Evolutionary conservation across 2,329 filamentous ascomycete genomes (phyloP).

Genomic region (Acephala macrosclerotiorum): DNA sequence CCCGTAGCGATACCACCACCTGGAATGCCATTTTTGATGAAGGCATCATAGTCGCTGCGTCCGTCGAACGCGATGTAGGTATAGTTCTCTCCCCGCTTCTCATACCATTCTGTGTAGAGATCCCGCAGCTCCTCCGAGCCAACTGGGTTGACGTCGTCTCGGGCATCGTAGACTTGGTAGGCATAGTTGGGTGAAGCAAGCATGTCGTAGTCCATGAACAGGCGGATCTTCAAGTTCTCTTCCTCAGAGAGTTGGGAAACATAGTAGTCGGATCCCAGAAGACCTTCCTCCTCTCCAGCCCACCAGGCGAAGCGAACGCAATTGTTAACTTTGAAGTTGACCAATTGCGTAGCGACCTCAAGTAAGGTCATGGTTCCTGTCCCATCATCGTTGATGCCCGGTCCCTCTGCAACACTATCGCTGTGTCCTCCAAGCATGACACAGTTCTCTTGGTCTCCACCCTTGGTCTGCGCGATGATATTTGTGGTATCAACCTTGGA

Average conservation of each 20-base stretch:
- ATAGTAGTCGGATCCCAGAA: conserved; percentile 70
- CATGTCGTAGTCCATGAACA: conserved; percentile 78
- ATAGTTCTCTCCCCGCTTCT: conserved; percentile 66
- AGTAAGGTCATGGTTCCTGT: conserved; percentile 57
- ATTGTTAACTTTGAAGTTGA: conserved; percentile 66
- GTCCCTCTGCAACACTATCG: conserved; percentile 67
- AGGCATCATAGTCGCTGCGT: conserved; percentile 80
- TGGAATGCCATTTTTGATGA: conserved; percentile 76
- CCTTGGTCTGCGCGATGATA: conserved; percentile 67
- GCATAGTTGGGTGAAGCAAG: conserved; percentile 71
- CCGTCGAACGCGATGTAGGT: conserved; percentile 80
- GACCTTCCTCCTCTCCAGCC: conserved; percentile 71
- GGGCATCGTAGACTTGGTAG: conserved; percentile 75
- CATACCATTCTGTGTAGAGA: conserved; percentile 74
- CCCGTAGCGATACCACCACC: conserved; percentile 80
- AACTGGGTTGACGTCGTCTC: conserved; percentile 71
- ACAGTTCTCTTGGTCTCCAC: conserved; percentile 67
- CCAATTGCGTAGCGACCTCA: conserved; percentile 66
- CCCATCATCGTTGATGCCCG: conserved; percentile 53
- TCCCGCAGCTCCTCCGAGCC: conserved; percentile 75
- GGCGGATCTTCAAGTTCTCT: conserved; percentile 68
- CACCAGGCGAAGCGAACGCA: conserved; percentile 74
- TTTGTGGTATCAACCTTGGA: conserved; percentile 52
- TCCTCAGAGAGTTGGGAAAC: conserved; percentile 59
- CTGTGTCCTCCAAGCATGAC: conserved; percentile 72